phyloP scores from a whole-genome alignment of 352 stramenopile genomes.

The Pythium utonaiense region DNA sequence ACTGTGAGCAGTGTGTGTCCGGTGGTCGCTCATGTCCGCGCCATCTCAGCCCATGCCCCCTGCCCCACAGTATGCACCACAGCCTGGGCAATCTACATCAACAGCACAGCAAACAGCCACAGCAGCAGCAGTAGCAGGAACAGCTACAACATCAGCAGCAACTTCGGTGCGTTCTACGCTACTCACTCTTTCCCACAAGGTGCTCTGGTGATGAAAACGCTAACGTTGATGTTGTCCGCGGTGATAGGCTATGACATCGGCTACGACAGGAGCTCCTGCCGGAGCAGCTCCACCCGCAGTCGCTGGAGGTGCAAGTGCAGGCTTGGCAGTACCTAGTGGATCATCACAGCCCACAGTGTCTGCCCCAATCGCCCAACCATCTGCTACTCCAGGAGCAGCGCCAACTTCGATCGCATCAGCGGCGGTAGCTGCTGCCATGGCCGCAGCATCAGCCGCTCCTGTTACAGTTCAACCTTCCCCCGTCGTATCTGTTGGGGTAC shows the following conservation, averaged over 20 bases:
- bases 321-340: constrained; percentile 10
- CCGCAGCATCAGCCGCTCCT: background rate
- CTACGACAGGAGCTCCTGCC: constrained; percentile 12
- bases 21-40: constrained; percentile 45
- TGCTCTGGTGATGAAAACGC: no score
- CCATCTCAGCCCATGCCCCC: constrained; percentile 69
- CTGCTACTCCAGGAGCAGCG: background rate
- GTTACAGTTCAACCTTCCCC: background rate
- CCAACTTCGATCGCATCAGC: background rate
- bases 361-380: background rate
- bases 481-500: background rate
- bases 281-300: constrained; percentile 1
- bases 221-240: background rate
- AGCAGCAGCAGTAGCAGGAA: background rate
- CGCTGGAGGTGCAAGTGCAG: constrained; percentile 8
- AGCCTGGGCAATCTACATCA: constrained; percentile 24
- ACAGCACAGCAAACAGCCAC: constrained; percentile 33
- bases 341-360: constrained; percentile 19
- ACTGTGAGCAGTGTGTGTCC: background rate
- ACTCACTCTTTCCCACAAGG: background rate
- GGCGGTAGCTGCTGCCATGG: background rate
- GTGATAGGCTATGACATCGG: constrained; percentile 19
- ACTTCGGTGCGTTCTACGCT: background rate
- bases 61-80: constrained; percentile 68
- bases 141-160: constrained; percentile 2